A percentile compares a stretch with the other conserved stretches of the same genome.
Conservation (phyloP, 768 basidiomycete genomes). For the Psilocybe tampanensis region DNA sequence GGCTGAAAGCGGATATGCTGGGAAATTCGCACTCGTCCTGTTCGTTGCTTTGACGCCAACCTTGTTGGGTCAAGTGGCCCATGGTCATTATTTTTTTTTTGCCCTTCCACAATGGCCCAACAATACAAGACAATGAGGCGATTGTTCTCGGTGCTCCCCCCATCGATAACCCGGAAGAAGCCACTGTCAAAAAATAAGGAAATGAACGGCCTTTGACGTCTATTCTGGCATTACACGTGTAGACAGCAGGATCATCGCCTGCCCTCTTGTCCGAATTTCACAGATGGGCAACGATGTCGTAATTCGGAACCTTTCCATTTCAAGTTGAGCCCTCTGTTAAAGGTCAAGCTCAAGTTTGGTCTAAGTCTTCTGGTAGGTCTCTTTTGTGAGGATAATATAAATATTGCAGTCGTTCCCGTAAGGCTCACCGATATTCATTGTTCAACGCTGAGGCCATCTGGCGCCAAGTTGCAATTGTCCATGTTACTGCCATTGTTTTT, state of each 20-base stretch:
- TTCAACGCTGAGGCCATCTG: too few species aligned
- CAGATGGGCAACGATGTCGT: neutral
- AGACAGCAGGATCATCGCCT: neutral
- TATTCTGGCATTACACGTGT: constrained; percentile 1
- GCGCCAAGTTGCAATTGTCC: too few species aligned
- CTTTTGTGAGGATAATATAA: too few species aligned
- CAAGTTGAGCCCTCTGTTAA: too few species aligned
- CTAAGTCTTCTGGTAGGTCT: too few species aligned
- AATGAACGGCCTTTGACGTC: neutral
- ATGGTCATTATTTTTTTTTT: neutral
- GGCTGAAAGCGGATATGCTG: constrained; percentile 10
- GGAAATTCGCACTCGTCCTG: neutral
- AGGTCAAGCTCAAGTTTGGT: too few species aligned
- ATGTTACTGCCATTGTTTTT: too few species aligned
- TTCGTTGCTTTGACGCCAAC: neutral
- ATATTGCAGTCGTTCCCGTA: too few species aligned
- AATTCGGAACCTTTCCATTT: neutral
- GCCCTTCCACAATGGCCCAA: neutral
- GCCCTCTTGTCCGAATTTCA: neutral
- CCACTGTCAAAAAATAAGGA: neutral
- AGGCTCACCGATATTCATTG: too few species aligned
- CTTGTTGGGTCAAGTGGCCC: neutral
- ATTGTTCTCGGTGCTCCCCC: constrained; percentile 1
- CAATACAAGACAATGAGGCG: neutral
- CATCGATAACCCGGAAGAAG: neutral